phyloP scores from a whole-genome alignment of 2,329 filamentous ascomycete genomes.

The Aspergillus quadricinctus region DNA sequence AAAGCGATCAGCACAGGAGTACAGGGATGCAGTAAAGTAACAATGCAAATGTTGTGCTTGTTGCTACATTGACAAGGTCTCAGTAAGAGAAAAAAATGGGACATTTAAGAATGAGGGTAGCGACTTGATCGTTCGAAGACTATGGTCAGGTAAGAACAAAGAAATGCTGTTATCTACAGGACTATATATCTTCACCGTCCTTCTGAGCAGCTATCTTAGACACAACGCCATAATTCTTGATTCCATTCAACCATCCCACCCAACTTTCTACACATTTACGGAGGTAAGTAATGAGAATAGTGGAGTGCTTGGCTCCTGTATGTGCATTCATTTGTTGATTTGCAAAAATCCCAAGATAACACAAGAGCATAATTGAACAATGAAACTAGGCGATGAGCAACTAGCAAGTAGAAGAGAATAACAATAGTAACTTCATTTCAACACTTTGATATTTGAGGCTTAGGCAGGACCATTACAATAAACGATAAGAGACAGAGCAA shows the following conservation, averaged over 20 bases:
- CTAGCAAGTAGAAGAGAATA: neutral
- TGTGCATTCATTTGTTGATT: neutral
- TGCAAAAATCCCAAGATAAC: neutral
- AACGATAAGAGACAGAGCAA: constrained; percentile 1
- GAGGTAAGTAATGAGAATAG: neutral
- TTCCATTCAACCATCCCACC: neutral
- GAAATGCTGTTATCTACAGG: neutral
- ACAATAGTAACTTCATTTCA: neutral
- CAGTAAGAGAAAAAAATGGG: neutral
- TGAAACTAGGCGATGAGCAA: neutral
- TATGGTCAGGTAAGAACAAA: neutral
- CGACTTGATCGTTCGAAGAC: neutral
- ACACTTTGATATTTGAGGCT: neutral
- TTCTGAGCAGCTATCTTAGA: neutral
- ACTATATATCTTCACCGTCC: neutral
- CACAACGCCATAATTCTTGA: neutral
- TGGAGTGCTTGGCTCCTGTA: neutral
- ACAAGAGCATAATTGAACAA: neutral
- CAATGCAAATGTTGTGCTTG: neutral
- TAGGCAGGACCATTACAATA: neutral
- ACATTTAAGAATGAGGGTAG: neutral
- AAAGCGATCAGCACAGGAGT: neutral
- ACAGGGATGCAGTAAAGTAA: neutral
- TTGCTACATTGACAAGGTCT: neutral
- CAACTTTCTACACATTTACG: neutral